Conservation (phyloP, 768 basidiomycete species). For the Boletus sp. region DNA sequence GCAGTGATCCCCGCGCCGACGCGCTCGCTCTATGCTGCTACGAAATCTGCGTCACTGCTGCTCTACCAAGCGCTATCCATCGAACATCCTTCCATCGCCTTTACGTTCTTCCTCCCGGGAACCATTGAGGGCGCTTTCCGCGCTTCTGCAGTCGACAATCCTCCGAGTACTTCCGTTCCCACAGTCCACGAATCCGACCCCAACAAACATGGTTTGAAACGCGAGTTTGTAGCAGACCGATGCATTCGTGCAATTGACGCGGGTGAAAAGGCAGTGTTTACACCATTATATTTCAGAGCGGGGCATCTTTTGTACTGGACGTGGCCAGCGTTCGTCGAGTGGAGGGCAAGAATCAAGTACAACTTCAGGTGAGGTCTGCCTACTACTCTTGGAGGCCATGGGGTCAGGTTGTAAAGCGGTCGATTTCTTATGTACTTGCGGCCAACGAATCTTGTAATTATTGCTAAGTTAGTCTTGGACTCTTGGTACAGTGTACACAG, state of each 20-base stretch:
- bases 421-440: not conserved
- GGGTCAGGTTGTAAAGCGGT: not conserved
- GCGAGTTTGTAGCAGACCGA: constrained; percentile 55
- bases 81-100: constrained; percentile 69
- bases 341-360: constrained; percentile 62
- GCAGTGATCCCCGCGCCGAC: constrained; percentile 84
- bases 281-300: constrained; percentile 46
- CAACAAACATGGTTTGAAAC: constrained; percentile 55
- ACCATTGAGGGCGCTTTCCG: constrained; percentile 80
- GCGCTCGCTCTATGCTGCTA: constrained; percentile 78
- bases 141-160: constrained; percentile 71
- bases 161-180: constrained; percentile 31
- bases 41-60: constrained; percentile 75
- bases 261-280: constrained; percentile 55
- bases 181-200: constrained; percentile 46
- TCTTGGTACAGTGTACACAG: not conserved
- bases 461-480: not conserved
- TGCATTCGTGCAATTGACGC: constrained; percentile 62
- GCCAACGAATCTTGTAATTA: not conserved
- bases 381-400: not conserved
- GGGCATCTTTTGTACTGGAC: constrained; percentile 66
- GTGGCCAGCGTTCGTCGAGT: constrained; percentile 56
- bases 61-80: constrained; percentile 80
- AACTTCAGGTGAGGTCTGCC: constrained; percentile 39
- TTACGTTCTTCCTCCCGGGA: constrained; percentile 60